A percentile compares a stretch with the other conserved stretches of the same genome.
These are phyloP conservation scores for Solanum ossicruentum DNA, from an alignment of 257 asterid genomes.

Conservation along the genomic window DNA sequence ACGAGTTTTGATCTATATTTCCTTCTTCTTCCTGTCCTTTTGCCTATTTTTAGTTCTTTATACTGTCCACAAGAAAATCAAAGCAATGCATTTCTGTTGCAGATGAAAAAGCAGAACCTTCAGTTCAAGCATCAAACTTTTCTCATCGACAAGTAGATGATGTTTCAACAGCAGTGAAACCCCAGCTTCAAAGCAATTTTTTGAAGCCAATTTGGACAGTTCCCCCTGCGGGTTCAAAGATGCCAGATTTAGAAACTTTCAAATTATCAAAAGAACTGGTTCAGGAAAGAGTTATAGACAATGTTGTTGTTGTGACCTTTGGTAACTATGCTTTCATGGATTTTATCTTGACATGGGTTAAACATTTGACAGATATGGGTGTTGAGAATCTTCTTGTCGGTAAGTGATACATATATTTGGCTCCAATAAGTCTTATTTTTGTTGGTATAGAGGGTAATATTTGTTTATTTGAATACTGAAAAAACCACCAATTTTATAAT, in stretches of 20 bases:
- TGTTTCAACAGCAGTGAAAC: slow-evolving; percentile 7
- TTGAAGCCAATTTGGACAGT: slow-evolving; percentile 54
- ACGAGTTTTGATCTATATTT: background rate
- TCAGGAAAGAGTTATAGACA: slow-evolving; percentile 65
- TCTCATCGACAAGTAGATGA: slow-evolving; percentile 20
- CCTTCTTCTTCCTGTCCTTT: background rate
- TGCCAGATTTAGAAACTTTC: slow-evolving; percentile 69
- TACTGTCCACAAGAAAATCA: background rate
- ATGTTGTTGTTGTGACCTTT: slow-evolving; percentile 69
- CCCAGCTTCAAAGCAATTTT: slow-evolving; percentile 16
- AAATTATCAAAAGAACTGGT: slow-evolving; percentile 67
- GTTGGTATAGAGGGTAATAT: background rate
- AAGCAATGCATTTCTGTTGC: background rate
- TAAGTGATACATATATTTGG: slow-evolving; percentile 21
- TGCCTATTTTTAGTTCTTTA: background rate
- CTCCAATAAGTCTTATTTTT: background rate
- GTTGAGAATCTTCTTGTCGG: slow-evolving; percentile 87
- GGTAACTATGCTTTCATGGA: slow-evolving; percentile 99
- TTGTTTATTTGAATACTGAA: slow-evolving; percentile 5
- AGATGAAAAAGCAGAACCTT: slow-evolving; percentile 20
- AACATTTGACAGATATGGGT: slow-evolving; percentile 80
- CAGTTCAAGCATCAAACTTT: slow-evolving; percentile 19
- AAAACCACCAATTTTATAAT: background rate
- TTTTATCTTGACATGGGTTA: slow-evolving; percentile 95
- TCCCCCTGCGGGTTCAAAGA: slow-evolving; percentile 76